Percentiles rank a stretch among this genome's conserved stretches.
phyloP scores from a whole-genome alignment of 2,329 filamentous ascomycete genomes.

The Fusarium sp. region DNA sequence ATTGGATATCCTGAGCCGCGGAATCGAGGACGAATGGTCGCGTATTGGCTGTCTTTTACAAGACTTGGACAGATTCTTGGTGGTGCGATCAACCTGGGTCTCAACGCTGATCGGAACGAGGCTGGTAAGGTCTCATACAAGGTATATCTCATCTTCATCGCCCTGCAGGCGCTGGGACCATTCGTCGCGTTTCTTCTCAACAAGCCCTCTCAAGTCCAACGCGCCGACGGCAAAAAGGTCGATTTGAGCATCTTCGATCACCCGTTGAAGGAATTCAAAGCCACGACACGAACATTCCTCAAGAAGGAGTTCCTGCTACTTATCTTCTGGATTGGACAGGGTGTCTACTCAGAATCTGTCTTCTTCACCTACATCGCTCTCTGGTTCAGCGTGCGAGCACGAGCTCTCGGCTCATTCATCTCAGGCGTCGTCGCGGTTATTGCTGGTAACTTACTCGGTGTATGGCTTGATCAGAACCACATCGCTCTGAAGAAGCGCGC shows the following conservation, averaged over 20 bases:
- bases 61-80: constrained; percentile 69
- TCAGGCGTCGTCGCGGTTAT: constrained; percentile 75
- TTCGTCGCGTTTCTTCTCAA: constrained; percentile 73
- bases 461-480: constrained; percentile 69
- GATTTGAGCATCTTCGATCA: constrained; percentile 68
- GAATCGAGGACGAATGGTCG: constrained; percentile 72
- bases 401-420: constrained; percentile 74
- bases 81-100: constrained; percentile 75
- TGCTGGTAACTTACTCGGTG: constrained; percentile 73
- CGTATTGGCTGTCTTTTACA: constrained; percentile 74
- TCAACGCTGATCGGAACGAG: constrained; percentile 69
- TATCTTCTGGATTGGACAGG: constrained; percentile 75
- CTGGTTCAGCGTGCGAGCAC: constrained; percentile 77
- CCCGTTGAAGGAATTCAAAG: constrained; percentile 70
- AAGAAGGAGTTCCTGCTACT: constrained; percentile 72
- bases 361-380: constrained; percentile 60
- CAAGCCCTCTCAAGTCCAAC: constrained; percentile 70
- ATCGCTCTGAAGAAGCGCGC: constrained; percentile 67
- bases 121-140: constrained; percentile 75
- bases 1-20: constrained; percentile 77
- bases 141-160: constrained; percentile 77
- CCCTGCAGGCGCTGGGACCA: constrained; percentile 72
- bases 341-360: constrained; percentile 75
- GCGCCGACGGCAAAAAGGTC: constrained; percentile 73
- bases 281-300: constrained; percentile 70